Conservation (phyloP, 2,329 filamentous ascomycete genomes). For the Nigrospora oryzae region DNA sequence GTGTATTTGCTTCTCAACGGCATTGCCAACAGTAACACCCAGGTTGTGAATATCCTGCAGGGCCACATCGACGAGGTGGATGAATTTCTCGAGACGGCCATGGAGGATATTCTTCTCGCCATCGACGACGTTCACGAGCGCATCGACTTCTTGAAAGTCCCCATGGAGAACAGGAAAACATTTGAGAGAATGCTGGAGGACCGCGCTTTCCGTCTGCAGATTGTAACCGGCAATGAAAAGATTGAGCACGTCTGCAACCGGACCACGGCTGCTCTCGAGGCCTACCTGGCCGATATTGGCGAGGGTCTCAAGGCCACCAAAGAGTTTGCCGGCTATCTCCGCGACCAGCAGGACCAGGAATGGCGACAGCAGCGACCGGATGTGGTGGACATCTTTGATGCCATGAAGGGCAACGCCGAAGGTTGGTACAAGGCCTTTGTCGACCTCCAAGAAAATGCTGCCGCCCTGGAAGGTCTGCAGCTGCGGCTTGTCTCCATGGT, state of each 20-base stretch:
- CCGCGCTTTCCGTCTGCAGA: constrained; percentile 69
- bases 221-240: constrained; percentile 79
- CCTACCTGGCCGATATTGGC: constrained; percentile 68
- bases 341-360: constrained; percentile 51
- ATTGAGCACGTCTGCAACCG: constrained; percentile 85
- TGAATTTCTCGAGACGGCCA: constrained; percentile 76
- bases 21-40: constrained; percentile 79
- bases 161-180: constrained; percentile 71
- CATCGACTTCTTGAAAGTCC: constrained; percentile 71
- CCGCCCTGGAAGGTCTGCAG: constrained; percentile 60
- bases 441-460: constrained; percentile 65
- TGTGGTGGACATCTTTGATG: constrained; percentile 66
- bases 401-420: constrained; percentile 88
- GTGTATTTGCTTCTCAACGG: constrained; percentile 79
- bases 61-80: constrained; percentile 92
- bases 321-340: constrained; percentile 70
- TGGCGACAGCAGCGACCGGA: constrained; percentile 55
- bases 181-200: constrained; percentile 88
- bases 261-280: constrained; percentile 67
- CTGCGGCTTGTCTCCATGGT: constrained; percentile 69
- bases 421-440: constrained; percentile 80
- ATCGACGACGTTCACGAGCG: constrained; percentile 72
- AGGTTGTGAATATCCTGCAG: constrained; percentile 84
- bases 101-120: constrained; percentile 76
- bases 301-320: constrained; percentile 70